Evolutionary conservation across 108 stramenopile species (phyloP), one percentile per base, ranked within the genome.

Genomic region (Skeletonema costatum): DNA sequence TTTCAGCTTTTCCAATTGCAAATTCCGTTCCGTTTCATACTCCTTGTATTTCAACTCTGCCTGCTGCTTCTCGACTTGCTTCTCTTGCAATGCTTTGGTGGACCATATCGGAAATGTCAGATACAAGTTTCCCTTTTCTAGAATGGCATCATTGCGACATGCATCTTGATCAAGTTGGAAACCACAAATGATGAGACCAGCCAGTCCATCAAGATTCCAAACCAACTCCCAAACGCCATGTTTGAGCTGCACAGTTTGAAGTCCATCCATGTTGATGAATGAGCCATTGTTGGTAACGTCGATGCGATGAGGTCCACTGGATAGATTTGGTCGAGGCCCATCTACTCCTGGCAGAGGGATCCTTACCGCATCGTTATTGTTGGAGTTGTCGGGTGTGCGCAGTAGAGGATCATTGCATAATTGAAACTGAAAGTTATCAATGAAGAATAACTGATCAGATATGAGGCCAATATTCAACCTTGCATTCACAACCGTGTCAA

Each of bases 31-130:
- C 5, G 32, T 44, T 32, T 70, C 58, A 39, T 31, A 67, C 35
- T 75, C 35, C 19, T 71, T 38, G 59, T 63, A 66, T 63, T 66
- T 67, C 11, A 36, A 39, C 17, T 48, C 33, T 38, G 71, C 66
- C 31, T 66, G 31, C 2, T 30, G 14, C 39, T 83, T 83, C 14
- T 67, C 30, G 0, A 31, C 36, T 67, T 80, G 82, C 16, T 38
- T 32, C 17, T 80, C 71, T 53, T 48, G 25, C 2, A 86, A 70
- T 12, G 69, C 78, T 4, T 83, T 64, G 4, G 13, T 35, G 0
- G 82, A 73, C 78, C 80, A 86, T 7, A 86, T 68, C 0, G 81
- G 78, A 32, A 83, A 81, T 4, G 77, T 74, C 14, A 80, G 59
- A 46, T 82, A 86, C 25, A 82, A 32, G 17, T 68, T 30, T 10